Evolutionary conservation across 2,329 filamentous ascomycete genomes (phyloP).

Genomic region (Zymoseptoria ardabiliae): DNA sequence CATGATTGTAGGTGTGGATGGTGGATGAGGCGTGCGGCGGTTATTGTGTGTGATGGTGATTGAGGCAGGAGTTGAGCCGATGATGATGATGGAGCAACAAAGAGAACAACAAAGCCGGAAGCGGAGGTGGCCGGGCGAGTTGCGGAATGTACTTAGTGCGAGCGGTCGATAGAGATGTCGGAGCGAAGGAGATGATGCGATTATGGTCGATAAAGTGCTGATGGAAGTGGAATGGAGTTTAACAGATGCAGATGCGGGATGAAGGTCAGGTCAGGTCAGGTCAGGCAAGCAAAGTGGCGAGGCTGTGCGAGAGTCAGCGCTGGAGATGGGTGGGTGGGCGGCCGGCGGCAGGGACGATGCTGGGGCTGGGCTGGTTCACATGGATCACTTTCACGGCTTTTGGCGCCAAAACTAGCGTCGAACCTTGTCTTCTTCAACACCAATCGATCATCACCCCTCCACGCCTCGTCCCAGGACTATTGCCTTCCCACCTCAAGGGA

Average conservation of each 20-base stretch:
- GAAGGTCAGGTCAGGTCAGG: neutral
- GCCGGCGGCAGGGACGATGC: neutral
- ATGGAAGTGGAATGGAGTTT: neutral
- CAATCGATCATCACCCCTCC: too few relatives aligned
- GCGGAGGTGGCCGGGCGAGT: neutral
- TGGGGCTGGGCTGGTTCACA: too few relatives aligned
- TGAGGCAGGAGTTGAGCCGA: neutral
- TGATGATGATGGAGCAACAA: neutral
- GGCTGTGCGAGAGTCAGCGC: neutral
- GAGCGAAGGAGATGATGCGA: neutral
- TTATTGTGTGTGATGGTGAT: neutral
- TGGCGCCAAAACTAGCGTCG: too few relatives aligned
- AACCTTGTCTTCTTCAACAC: too few relatives aligned
- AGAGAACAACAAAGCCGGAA: neutral
- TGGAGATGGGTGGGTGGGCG: neutral
- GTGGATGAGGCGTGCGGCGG: conserved; percentile 2
- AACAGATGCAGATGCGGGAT: neutral
- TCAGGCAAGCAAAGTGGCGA: neutral
- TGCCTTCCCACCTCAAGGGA: too few relatives aligned
- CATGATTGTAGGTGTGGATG: conserved; percentile 31
- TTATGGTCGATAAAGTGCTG: neutral
- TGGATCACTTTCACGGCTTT: too few relatives aligned
- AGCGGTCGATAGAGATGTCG: neutral
- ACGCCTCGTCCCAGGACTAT: too few relatives aligned
- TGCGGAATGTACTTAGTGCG: neutral